Base-by-base conservation (phyloP, 2,329 filamentous ascomycete genomes). In the Ophiostoma australiae region DNA sequence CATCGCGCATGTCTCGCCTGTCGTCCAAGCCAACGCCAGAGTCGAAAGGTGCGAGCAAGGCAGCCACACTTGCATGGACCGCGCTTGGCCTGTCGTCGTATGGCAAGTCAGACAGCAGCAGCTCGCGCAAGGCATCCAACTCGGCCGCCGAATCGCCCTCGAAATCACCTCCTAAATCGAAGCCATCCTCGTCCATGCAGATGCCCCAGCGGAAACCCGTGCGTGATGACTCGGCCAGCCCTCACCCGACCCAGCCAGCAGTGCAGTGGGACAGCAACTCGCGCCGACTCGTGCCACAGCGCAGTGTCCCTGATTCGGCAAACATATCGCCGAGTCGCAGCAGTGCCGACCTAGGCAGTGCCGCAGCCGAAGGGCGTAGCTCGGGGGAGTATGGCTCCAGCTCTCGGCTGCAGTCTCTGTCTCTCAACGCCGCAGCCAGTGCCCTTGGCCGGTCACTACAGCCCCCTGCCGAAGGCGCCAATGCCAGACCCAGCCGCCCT, bases 11-110 rank as follows among this genome's bases (percentile, higher is more conserved):
- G 11, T 52, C 39, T 20, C 84, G 79, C 71, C 77, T 79, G 71
- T 78, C 79, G 27, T 78, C 68, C 20, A 84, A 79, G 72, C 76
- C 79, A 70, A 78, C 79, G 23, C 78, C 79, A 48, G 86, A 87
- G 70, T 84, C 80, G 20, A 81, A 81, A 10, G 83, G 87, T 0
- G 84, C 88, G 15, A 89, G 84, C 77, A 89, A 87, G 76, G 89
- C 89, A 58, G 89, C 89, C 35, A 87, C 86, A 3, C 76, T 90
- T 69, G 89, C 89, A 41, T 91, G 89, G 87, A 83, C 78, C 70
- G 80, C 81, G 23, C 77, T 85, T 17, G 80, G 80, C 15, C 78
- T 81, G 4, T 69, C 73, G 23, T 70, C 72, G 8, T 67, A 71
- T n/a, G 58, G 70, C 27, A 74, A 70, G 33, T 27, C 71, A 1